These are phyloP conservation scores for Leucocoprinus gongylophorus DNA, from an alignment of 1,284 basidiomycete genomes.

Conservation along the genomic window DNA sequence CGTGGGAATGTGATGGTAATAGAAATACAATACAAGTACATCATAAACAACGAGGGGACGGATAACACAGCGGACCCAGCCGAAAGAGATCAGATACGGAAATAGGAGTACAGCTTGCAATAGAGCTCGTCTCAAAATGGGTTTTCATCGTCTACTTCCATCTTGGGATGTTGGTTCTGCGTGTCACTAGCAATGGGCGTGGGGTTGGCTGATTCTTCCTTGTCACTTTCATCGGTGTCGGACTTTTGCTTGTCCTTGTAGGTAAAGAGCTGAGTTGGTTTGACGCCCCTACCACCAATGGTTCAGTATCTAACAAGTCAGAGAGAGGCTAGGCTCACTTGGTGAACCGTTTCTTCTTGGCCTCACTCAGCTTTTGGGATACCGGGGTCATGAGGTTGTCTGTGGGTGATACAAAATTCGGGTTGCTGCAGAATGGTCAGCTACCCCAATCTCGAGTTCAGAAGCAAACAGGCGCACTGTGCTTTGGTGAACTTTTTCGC, in stretches of 20 bases:
- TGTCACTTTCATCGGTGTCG: constrained; percentile 34
- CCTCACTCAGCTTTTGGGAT: constrained; percentile 81
- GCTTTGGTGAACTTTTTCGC: constrained; percentile 84
- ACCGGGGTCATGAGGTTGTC: constrained; percentile 90
- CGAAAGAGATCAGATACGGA: constrained; percentile 10
- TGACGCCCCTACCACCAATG: constrained; percentile 38
- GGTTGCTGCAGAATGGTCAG: constrained; percentile 49
- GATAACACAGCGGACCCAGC: constrained; percentile 15
- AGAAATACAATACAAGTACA: constrained; percentile 6
- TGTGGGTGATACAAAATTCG: constrained; percentile 81
- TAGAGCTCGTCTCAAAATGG: constrained; percentile 41
- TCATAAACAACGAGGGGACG: constrained; percentile 12
- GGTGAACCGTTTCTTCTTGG: constrained; percentile 86
- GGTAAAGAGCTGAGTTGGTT: constrained; percentile 56
- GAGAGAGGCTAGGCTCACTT: constrained; percentile 53
- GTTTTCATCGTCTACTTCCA: constrained; percentile 48
- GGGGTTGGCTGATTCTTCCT: constrained; percentile 24
- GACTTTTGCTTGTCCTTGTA: constrained; percentile 28
- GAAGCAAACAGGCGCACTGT: constrained; percentile 45
- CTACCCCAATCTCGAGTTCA: background rate
- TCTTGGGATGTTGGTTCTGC: constrained; percentile 17
- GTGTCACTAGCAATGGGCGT: constrained; percentile 14
- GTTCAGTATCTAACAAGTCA: constrained; percentile 5
- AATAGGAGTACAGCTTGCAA: constrained; percentile 2
- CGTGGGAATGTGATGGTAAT: background rate